These are phyloP conservation scores for Colletotrichum lentis DNA, from an alignment of 2,329 filamentous ascomycete genomes.

Conservation along the genomic window DNA sequence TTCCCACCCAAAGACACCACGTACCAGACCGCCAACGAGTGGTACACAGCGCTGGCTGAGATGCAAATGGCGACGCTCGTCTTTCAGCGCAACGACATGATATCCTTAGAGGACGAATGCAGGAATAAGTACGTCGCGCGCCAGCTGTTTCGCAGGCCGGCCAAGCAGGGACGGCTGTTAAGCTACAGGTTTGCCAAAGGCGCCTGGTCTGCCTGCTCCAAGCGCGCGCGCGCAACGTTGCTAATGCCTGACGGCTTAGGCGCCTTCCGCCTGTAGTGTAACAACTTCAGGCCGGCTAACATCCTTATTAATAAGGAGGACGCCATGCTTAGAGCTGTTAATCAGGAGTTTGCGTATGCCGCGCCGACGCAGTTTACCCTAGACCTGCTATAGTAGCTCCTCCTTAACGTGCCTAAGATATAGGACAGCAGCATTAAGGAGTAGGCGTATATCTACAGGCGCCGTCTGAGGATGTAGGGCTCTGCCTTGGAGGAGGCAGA, in stretches of 20 bases:
- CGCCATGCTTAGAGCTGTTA: slow-evolving; percentile 45
- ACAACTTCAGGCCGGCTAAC: slow-evolving; percentile 48
- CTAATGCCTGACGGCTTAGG: background rate
- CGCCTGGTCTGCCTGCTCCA: slow-evolving; percentile 8
- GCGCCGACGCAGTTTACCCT: slow-evolving; percentile 41
- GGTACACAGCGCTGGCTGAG: slow-evolving; percentile 49
- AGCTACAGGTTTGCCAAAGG: slow-evolving; percentile 16
- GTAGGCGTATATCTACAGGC: slow-evolving; percentile 47
- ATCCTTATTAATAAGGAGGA: slow-evolving; percentile 42
- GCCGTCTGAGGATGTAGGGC: slow-evolving; percentile 47
- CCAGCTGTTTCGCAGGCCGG: slow-evolving; percentile 20
- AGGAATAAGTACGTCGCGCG: slow-evolving; percentile 47
- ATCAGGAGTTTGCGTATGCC: slow-evolving; percentile 20
- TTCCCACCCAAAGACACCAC: slow-evolving; percentile 40
- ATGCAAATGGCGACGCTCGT: slow-evolving; percentile 48
- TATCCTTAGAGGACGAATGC: slow-evolving; percentile 46
- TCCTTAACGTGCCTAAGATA: slow-evolving; percentile 45
- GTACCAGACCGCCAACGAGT: slow-evolving; percentile 46
- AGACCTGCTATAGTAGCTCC: slow-evolving; percentile 52
- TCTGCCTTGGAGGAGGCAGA: slow-evolving; percentile 46
- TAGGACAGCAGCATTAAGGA: slow-evolving; percentile 45
- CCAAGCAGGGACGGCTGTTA: slow-evolving; percentile 4
- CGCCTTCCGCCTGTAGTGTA: slow-evolving; percentile 44
- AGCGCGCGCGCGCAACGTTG: background rate
- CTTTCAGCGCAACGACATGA: slow-evolving; percentile 49